These are phyloP conservation scores for Phaeosphaeriaceae sp. DNA, from an alignment of 2,329 filamentous ascomycete genomes.

Conservation along the genomic window DNA sequence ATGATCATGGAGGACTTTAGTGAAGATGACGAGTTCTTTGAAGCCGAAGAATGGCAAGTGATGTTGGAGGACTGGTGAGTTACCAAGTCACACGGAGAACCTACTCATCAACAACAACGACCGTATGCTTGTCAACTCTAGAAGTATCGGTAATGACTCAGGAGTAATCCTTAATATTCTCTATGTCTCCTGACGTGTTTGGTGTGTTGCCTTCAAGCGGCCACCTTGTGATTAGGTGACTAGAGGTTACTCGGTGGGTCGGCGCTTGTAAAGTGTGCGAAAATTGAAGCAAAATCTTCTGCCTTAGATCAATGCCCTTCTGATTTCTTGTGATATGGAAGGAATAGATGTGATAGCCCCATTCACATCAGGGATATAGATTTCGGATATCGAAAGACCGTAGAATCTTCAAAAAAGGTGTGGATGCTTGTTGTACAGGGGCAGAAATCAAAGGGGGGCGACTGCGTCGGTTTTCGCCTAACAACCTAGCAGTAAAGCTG, in stretches of 20 bases:
- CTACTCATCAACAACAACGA: too few species aligned
- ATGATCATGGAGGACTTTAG: constrained; percentile 8
- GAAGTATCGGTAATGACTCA: neutral
- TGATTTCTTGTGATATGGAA: neutral
- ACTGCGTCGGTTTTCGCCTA: neutral
- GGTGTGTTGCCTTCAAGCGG: neutral
- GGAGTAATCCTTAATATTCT: neutral
- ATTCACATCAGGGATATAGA: neutral
- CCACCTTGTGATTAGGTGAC: neutral
- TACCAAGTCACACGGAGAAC: neutral
- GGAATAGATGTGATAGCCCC: neutral
- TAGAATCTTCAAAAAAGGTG: too few species aligned
- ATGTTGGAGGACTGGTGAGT: constrained; percentile 7
- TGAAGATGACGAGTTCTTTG: constrained; percentile 23
- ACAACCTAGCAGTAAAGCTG: neutral
- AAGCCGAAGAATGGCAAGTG: constrained; percentile 21
- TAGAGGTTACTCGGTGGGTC: neutral
- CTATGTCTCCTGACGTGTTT: neutral
- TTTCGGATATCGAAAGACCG: neutral
- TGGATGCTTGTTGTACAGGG: neutral
- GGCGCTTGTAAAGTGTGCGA: neutral
- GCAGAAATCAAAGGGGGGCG: neutral
- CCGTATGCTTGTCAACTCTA: neutral
- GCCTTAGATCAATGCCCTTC: neutral
- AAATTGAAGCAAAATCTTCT: neutral